phyloP scores from a whole-genome alignment of 345 rosid species.

The Isatis tinctoria region DNA sequence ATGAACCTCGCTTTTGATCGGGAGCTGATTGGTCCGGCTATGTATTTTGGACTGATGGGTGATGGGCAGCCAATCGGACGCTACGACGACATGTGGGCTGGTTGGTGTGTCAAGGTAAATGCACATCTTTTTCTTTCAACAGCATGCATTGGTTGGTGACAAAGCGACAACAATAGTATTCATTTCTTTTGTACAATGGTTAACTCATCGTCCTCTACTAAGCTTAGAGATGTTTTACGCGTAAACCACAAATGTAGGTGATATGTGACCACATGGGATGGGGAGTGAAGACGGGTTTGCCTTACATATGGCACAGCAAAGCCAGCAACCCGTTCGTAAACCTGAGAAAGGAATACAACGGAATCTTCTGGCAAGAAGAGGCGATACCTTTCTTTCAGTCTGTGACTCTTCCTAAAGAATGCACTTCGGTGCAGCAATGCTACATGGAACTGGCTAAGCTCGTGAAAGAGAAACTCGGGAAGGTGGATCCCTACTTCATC shows the following conservation, averaged over 20 bases:
- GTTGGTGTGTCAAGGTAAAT: constrained; percentile 33
- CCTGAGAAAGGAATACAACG: constrained; percentile 78
- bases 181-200: no score
- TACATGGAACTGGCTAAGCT: constrained; percentile 73
- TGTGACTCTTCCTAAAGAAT: constrained; percentile 57
- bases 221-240: no score
- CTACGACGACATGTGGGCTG: constrained; percentile 34
- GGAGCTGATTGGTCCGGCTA: constrained; percentile 45
- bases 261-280: constrained; percentile 75
- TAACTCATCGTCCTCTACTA: no score
- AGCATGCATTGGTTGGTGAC: neutral
- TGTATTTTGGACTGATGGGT: constrained; percentile 39
- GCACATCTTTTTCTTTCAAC: neutral
- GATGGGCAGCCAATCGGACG: constrained; percentile 34
- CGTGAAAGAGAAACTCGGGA: constrained; percentile 61
- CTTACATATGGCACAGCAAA: constrained; percentile 90
- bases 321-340: constrained; percentile 86
- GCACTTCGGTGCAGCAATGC: constrained; percentile 69
- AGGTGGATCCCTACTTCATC: constrained; percentile 67
- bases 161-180: neutral
- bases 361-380: constrained; percentile 88
- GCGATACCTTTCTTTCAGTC: constrained; percentile 77
- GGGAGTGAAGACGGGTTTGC: constrained; percentile 86
- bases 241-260: constrained; percentile 36
- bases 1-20: constrained; percentile 80